Evolutionary conservation across 2,329 filamentous ascomycete species (phyloP).

Genomic region (Fusarium sp.): DNA sequence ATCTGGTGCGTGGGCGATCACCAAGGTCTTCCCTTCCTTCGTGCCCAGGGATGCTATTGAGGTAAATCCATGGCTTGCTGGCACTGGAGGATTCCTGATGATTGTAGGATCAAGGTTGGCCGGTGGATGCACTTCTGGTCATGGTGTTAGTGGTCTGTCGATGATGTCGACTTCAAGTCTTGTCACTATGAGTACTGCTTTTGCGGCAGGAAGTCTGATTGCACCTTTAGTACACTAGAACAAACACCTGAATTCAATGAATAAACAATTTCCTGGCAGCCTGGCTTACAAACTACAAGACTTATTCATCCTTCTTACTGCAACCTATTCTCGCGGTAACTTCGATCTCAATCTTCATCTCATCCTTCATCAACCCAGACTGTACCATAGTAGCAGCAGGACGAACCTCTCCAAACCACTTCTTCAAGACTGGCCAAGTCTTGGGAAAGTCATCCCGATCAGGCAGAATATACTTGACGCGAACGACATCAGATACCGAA

Average conservation of each 20-base stretch:
- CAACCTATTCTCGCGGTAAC: conserved; percentile 55
- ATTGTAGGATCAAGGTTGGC: conserved; percentile 71
- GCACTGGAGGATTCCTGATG: conserved; percentile 68
- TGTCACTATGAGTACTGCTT: conserved; percentile 69
- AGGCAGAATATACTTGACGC: conserved; percentile 65
- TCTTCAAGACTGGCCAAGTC: conserved; percentile 63
- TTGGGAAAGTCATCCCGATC: conserved; percentile 59
- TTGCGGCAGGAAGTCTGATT: conserved; percentile 60
- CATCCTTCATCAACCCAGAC: conserved; percentile 63
- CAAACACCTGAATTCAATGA: not conserved
- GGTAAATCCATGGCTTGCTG: conserved; percentile 55
- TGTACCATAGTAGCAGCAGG: conserved; percentile 68
- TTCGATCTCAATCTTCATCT: conserved; percentile 60
- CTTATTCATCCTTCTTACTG: conserved; percentile 8
- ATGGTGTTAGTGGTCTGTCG: conserved; percentile 76
- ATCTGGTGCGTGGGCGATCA: conserved; percentile 58
- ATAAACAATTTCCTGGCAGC: not conserved
- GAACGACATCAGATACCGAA: conserved; percentile 60
- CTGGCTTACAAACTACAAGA: not conserved
- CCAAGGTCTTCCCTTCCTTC: conserved; percentile 50
- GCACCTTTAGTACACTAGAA: conserved; percentile 46
- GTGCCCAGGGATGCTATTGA: conserved; percentile 44
- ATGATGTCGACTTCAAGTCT: conserved; percentile 71
- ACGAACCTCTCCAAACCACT: conserved; percentile 62
- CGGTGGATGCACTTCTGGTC: conserved; percentile 76